Evolutionary conservation across 169 alveolate species (phyloP), one percentile per base, ranked within the genome.

Genomic region (Babesia divergens): DNA sequence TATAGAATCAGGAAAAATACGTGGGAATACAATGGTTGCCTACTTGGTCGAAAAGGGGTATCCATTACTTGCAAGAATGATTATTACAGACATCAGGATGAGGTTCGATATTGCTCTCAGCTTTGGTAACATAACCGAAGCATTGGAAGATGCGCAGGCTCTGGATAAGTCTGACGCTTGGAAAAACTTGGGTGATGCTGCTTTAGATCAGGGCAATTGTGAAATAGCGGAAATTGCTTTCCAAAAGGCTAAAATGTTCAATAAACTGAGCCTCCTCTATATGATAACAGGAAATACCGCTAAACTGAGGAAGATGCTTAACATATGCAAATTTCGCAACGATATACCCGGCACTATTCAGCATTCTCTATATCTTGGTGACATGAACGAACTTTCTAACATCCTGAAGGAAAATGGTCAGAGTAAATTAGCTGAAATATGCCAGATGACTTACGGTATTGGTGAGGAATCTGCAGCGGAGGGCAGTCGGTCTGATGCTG

Each of bases 221-320:
- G 90, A 90, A 47, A 90, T 93, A 0, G 94, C 95, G 14, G 98
- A 95, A 84, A 84, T 90, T 58, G 91, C 96, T 46, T 91, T 89
- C 55, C 89, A 92, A 32, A 89, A 91, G 79, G 84, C 86, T 14
- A 91, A 93, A 82, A 85, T 88, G 55, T 91, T 86, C 51, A 94
- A 95, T 53, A 93, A 92, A 72, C 72, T 95, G 37, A 69, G 91
- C n/a, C 83, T 93, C 74, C 86, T 93, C 32, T 95, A 95, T 70
- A 59, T 89, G 13, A 75, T 90, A 11, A 87, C 93, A 35, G 98
- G 98, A n/a, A 82, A 81, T 42, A 69, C 67, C 16, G 86, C 90
- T 35, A 83, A 92, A 47, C 95, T 96, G 31, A 84, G 65, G 54
- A 49, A 81, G 64, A 83, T 86, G 76, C 44, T 87, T 9, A 82